Evolutionary conservation across 192 early-diverging fungal genomes (phyloP).

Genomic region (Linnemannia hyalina): DNA sequence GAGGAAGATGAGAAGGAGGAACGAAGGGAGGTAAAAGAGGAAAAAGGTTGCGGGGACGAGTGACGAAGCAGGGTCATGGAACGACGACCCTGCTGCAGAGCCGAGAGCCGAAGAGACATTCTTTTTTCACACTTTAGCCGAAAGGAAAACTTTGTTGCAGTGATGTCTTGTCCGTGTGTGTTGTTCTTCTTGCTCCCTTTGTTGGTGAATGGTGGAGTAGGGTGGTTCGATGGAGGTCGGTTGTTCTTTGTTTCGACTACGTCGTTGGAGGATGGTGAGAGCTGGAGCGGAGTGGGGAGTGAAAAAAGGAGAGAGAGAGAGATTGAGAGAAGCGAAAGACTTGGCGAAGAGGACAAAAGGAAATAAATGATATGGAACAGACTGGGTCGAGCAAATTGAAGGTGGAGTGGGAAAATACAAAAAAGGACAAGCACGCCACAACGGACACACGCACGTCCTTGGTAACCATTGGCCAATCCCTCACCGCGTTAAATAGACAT

Average conservation of each 20-base stretch:
- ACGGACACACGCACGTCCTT: neutral
- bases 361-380: neutral
- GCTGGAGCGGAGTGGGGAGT: neutral
- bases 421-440: neutral
- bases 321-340: neutral
- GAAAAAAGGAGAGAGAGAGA: neutral
- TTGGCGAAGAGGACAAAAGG: neutral
- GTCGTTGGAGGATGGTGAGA: neutral
- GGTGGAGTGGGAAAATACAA: conserved; percentile 5
- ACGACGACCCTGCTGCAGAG: conserved; percentile 10
- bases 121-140: neutral
- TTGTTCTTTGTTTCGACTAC: neutral
- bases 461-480: neutral
- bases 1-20: conserved; percentile 28
- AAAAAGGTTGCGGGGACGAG: neutral
- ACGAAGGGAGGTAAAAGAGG: neutral
- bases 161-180: neutral
- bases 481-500: too few species aligned
- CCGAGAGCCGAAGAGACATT: conserved; percentile 49
- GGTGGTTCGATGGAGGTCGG: neutral
- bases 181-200: neutral
- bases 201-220: neutral
- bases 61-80: neutral
- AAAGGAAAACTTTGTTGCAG: neutral
- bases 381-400: neutral